Evolutionary conservation across 2,329 filamentous ascomycete species (phyloP), one percentile per base, ranked within the genome.

Genomic region (Akanthomyces dipterigenus): DNA sequence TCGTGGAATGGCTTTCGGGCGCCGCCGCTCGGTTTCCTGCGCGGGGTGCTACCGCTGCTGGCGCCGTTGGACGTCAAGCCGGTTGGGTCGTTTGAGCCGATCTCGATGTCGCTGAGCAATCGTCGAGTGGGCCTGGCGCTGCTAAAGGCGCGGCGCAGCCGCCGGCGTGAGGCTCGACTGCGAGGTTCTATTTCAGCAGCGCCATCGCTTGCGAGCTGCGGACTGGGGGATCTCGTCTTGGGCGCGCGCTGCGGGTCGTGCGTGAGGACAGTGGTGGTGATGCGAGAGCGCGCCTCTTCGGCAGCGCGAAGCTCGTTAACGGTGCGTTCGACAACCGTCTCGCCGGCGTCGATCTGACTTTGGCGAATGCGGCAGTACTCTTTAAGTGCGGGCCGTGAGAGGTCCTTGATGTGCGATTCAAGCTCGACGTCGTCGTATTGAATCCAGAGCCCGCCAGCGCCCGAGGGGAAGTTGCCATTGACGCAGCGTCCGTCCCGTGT

Each of bases 291-390:
- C 0, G 82, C 82, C 24, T 84, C 79, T 8, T 70, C 72, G 0
- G 84, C 80, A 1, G 83, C 83, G 58, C 76, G 75, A 1, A 70
- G 72, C 65, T 84, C 82, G 65, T 87, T 86, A 1, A 71, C 70
- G 5, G 71, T 67, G 20, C 78, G 76, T 2, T 85, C 77, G 0
- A 78, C 77, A 0, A 76, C 69, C 0, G 67, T 70, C 70, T 87
- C 85, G 26, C 79, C 81, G 6, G 74, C 71, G 51, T 86, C 83
- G 0, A 86, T 71, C 65, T 87, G 83, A 49, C 73, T 77, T 67
- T 87, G 83, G 4, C 85, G 81, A 43, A 88, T 78, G 20, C 84
- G 82, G 55, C 82, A 82, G 64, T 87, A 88, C 66, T 88, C 84
- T 69, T 87, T 87, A 53, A 87, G 76, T 64, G 87, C 83, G 1